These are phyloP conservation scores for Trichosporon ovoides DNA, from an alignment of 1,284 basidiomycete species.

Conservation along the genomic window DNA sequence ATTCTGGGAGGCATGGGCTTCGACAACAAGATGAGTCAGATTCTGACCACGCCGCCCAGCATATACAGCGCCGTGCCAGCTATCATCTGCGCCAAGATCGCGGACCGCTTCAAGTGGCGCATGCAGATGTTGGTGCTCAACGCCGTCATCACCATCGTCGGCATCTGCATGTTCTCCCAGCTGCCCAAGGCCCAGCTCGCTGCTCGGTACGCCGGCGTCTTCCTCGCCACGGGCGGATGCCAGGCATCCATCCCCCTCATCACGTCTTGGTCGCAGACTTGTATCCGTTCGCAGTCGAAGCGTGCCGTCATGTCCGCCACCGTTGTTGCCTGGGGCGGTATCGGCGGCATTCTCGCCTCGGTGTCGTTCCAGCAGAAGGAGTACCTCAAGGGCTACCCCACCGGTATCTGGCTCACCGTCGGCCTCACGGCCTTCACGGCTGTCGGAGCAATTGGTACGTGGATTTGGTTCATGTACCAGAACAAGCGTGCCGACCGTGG, in stretches of 20 bases:
- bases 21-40: constrained; percentile 33
- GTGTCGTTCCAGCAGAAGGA: constrained; percentile 16
- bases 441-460: neutral
- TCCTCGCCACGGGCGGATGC: constrained; percentile 37
- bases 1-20: constrained; percentile 34
- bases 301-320: constrained; percentile 25
- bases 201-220: constrained; percentile 20
- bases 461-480: constrained; percentile 14
- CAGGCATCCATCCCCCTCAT: constrained; percentile 36
- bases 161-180: constrained; percentile 20
- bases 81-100: constrained; percentile 40
- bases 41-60: constrained; percentile 50
- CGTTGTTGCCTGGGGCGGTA: constrained; percentile 15
- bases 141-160: constrained; percentile 11
- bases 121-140: constrained; percentile 11
- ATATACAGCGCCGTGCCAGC: constrained; percentile 42
- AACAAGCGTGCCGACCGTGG: constrained; percentile 15
- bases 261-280: constrained; percentile 44
- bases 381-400: constrained; percentile 6
- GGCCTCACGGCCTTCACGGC: constrained; percentile 1
- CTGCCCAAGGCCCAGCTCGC: constrained; percentile 23
- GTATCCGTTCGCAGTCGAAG: constrained; percentile 48
- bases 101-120: constrained; percentile 36
- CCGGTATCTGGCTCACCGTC: constrained; percentile 14
- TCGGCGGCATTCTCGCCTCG: constrained; percentile 16